phyloP scores from a whole-genome alignment of 805 yeast species.

The Phaffomyces thermotolerans region DNA sequence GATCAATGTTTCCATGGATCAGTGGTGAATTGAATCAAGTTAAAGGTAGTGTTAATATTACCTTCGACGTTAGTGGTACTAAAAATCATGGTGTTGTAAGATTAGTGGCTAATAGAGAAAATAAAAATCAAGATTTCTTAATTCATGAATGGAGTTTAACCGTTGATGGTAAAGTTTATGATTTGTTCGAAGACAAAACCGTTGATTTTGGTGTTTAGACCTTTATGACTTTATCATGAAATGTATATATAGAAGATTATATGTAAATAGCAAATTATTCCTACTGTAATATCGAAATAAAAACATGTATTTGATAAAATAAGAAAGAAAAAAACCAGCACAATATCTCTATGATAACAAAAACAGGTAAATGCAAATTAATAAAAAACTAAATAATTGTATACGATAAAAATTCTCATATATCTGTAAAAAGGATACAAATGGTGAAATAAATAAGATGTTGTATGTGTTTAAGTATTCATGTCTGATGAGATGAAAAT shows the following conservation, averaged over 20 bases:
- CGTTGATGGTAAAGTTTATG: conserved; percentile 38
- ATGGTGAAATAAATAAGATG: no score
- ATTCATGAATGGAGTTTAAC: conserved; percentile 57
- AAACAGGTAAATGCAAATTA: no score
- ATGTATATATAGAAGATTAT: background rate
- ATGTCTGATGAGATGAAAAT: no score
- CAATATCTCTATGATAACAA: no score
- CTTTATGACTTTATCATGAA: background rate
- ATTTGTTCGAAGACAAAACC: conserved; percentile 42
- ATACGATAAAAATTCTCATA: no score
- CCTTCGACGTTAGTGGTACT: conserved; percentile 64
- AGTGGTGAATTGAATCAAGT: conserved; percentile 79
- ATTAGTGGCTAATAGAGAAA: conserved; percentile 66
- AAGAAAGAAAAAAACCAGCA: no score
- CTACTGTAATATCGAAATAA: no score
- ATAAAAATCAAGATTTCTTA: conserved; percentile 47
- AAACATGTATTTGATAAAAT: no score
- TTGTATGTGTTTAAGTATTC: no score
- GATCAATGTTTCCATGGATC: conserved; percentile 82
- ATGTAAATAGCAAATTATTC: no score
- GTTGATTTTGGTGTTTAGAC: conserved; percentile 24
- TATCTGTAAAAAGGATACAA: no score
- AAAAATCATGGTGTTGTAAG: conserved; percentile 46
- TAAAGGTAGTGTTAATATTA: conserved; percentile 69
- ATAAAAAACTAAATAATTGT: no score